Percentiles rank a stretch among this genome's conserved stretches.
Evolutionary conservation across 129 eudicot species (phyloP).

Genomic region (Sambucus nigra): DNA sequence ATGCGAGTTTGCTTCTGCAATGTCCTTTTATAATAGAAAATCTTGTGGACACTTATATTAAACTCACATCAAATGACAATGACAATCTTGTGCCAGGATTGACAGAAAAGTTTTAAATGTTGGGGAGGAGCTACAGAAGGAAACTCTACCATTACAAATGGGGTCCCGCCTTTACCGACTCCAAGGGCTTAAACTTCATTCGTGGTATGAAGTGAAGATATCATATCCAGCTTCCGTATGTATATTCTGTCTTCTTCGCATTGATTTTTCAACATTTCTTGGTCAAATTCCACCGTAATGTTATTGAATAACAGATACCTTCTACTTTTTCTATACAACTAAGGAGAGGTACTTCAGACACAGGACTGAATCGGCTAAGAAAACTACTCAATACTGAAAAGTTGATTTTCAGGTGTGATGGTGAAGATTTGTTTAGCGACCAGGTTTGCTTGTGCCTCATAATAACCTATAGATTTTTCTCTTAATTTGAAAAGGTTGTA

Average conservation of each 20-base stretch:
- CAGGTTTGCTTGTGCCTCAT: constrained; percentile 33
- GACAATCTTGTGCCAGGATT: constrained; percentile 21
- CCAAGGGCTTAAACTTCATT: constrained; percentile 46
- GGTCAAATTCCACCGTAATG: background rate
- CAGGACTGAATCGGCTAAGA: constrained; percentile 36
- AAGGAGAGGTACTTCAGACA: constrained; percentile 28
- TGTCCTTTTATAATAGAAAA: background rate
- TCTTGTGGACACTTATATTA: background rate
- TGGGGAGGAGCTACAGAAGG: constrained; percentile 56
- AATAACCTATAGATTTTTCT: background rate
- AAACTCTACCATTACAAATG: constrained; percentile 50
- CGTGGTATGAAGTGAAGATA: constrained; percentile 97
- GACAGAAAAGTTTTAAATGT: constrained; percentile 36
- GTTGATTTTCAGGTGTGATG: constrained; percentile 61
- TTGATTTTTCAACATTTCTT: background rate
- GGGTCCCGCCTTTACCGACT: constrained; percentile 69
- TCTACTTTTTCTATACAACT: constrained; percentile 69
- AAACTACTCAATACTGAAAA: constrained; percentile 88
- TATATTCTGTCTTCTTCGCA: constrained; percentile 10
- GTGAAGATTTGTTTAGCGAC: constrained; percentile 7
- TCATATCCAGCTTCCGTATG: constrained; percentile 99
- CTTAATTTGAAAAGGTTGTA: constrained; percentile 4
- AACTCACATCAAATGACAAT: background rate
- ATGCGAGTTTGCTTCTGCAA: background rate
- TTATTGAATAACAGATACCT: constrained; percentile 48